Base-by-base conservation (phyloP, 164 flowering plant species). In the Stephania cephalantha region DNA sequence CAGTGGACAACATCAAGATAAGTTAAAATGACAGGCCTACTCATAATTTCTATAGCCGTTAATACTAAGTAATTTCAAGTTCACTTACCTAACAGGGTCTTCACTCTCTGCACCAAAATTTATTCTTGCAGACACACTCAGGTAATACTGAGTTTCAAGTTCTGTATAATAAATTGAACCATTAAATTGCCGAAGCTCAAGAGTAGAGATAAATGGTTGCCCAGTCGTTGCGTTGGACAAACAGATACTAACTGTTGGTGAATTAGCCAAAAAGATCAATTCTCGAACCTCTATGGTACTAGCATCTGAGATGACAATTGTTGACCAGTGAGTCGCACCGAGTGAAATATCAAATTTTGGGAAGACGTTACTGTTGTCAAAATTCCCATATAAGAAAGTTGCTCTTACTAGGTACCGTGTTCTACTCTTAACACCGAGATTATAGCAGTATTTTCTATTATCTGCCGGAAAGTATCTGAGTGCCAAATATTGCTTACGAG, bases 161-260 rank as follows among this genome's bases (percentile, higher is more conserved):
- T 84, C 83, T 46, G 97, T 92, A 69, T 80, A 79, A 75, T 96
- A 96, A 29, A 89, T 70, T 42, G 99, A 94, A 76, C 94, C 98
- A 82, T 92, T 96, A 84, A 96, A 92, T 74, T 86, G 97, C 4
- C 99, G 89, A 76, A 96, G 95, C 90, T 94, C 99, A 73, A 96
- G 93, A 12, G 99, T 92, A 71, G 99, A 96, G 68, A 96, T 96
- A 79, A 96, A 96, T 44, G 97, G 99, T 80, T 85, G 85, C 68
- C 99, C 99, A 66, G 98, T 94, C 48, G 94, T 87, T 30, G 98
- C 99, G 87, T 94, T 96, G 55, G 97, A 96, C 79, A 96, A 84
- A 79, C 99, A 96, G 46, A 92, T 88, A 77, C 93, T 88, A 69
- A 90, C 76, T 30, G 90, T 83, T 31, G 95, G 88, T 76, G 84